Conservation (phyloP, 306 rosid species). For the Glycine latifolia region DNA sequence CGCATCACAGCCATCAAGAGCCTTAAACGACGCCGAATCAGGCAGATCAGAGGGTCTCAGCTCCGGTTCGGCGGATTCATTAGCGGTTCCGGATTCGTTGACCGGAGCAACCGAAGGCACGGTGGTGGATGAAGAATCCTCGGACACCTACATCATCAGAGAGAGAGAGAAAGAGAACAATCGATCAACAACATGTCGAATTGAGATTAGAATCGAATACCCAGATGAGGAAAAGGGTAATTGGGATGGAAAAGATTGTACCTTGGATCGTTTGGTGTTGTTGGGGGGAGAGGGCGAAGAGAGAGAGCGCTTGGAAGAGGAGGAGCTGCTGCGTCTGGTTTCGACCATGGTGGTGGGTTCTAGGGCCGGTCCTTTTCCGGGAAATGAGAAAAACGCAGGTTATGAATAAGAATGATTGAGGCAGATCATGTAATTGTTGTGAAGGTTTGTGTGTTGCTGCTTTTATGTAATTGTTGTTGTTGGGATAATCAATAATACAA, state of each 20-base stretch:
- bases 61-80: constrained; percentile 64
- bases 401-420: constrained; percentile 30
- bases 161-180: background rate
- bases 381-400: background rate
- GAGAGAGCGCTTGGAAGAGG: constrained; percentile 81
- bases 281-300: constrained; percentile 74
- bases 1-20: constrained; percentile 59
- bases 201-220: constrained; percentile 22
- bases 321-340: constrained; percentile 84
- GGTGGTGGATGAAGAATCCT: constrained; percentile 68
- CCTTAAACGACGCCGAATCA: constrained; percentile 61
- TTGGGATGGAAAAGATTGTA: constrained; percentile 24
- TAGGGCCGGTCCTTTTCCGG: background rate
- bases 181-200: constrained; percentile 43
- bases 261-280: constrained; percentile 86
- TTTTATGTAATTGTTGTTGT: constrained; percentile 20
- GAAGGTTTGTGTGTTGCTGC: constrained; percentile 30
- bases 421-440: constrained; percentile 37
- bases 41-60: constrained; percentile 78
- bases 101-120: constrained; percentile 61
- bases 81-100: constrained; percentile 69
- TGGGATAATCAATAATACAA: constrained; percentile 9
- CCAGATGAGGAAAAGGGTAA: constrained; percentile 28
- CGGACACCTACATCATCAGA: constrained; percentile 63
- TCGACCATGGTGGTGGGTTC: constrained; percentile 76